Conservation (phyloP, 352 stramenopile species). For the Globisporangium acanthophoron region DNA sequence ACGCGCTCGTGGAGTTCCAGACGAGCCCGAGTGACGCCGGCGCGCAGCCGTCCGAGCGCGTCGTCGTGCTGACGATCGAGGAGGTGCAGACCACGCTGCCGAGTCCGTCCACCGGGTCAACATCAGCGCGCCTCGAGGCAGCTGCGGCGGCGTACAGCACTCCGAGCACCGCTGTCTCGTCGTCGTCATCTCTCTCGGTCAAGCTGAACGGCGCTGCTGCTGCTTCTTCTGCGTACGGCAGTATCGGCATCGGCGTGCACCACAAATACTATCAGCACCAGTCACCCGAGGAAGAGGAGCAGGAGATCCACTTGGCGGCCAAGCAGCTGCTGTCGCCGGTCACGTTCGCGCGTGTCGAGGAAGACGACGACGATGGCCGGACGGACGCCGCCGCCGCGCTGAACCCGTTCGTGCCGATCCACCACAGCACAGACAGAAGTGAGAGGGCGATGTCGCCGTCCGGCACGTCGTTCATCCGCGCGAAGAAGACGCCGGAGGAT, state of each 20-base stretch:
- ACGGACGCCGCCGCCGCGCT: not conserved
- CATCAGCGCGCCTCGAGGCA: not conserved
- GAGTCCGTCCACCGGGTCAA: conserved; percentile 4
- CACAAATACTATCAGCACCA: conserved; percentile 4
- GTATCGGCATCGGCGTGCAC: conserved; percentile 3
- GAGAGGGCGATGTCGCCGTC: not conserved
- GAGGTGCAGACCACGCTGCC: conserved; percentile 5
- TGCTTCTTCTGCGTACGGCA: not conserved
- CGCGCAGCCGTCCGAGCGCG: conserved; percentile 1
- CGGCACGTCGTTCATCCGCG: conserved; percentile 5
- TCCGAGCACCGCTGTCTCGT: not conserved
- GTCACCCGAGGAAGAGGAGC: conserved; percentile 12
- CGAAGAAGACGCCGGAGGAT: not conserved
- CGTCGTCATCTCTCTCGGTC: not conserved
- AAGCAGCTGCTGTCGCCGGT: conserved; percentile 16
- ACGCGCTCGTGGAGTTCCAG: conserved; percentile 16
- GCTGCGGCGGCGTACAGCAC: not conserved
- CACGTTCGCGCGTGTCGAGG: conserved; percentile 11
- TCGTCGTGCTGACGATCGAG: conserved; percentile 12
- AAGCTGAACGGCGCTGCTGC: not conserved
- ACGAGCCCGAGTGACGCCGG: conserved; percentile 9
- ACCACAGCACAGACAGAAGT: not conserved
- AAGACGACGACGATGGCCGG: conserved; percentile 6
- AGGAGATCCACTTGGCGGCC: conserved; percentile 16
- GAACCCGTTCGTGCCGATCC: conserved; percentile 4